Percentiles rank a stretch among this genome's conserved stretches.
These are phyloP conservation scores for Phytophthora nicotianae DNA, from an alignment of 352 stramenopile species.

Conservation along the genomic window DNA sequence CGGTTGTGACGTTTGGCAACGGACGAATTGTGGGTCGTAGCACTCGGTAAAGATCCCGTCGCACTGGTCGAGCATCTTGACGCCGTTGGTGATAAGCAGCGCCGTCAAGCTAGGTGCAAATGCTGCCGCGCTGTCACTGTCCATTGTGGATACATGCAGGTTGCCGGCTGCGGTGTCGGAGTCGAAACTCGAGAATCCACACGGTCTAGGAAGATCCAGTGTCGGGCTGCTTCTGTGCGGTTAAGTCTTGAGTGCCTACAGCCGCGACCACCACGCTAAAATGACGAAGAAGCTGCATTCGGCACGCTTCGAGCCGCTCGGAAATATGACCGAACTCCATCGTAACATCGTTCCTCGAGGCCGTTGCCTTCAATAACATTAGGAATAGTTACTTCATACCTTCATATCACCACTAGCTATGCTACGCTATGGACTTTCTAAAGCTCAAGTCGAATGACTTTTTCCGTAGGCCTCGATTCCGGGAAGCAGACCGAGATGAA, in stretches of 20 bases:
- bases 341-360: not conserved
- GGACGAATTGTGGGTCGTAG: constrained; percentile 16
- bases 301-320: constrained; percentile 12
- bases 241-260: not conserved
- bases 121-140: constrained; percentile 2
- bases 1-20: constrained; percentile 18
- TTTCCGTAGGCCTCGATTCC: constrained; percentile 30
- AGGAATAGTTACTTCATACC: constrained; percentile 26
- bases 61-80: constrained; percentile 29
- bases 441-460: constrained; percentile 30
- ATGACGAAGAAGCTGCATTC: constrained; percentile 3
- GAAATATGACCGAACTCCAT: constrained; percentile 2
- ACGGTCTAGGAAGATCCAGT: no score
- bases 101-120: constrained; percentile 3
- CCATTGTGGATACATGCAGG: not conserved
- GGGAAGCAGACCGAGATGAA: constrained; percentile 45
- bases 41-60: constrained; percentile 27
- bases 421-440: not conserved
- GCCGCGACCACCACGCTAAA: not conserved
- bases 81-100: constrained; percentile 16
- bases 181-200: constrained; percentile 7
- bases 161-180: not conserved
- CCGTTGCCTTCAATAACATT: constrained; percentile 36
- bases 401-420: constrained; percentile 29
- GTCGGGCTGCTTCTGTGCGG: not conserved